These are phyloP conservation scores for Cladophialophora psammophila DNA, from an alignment of 2,329 filamentous ascomycete species.

Conservation along the genomic window DNA sequence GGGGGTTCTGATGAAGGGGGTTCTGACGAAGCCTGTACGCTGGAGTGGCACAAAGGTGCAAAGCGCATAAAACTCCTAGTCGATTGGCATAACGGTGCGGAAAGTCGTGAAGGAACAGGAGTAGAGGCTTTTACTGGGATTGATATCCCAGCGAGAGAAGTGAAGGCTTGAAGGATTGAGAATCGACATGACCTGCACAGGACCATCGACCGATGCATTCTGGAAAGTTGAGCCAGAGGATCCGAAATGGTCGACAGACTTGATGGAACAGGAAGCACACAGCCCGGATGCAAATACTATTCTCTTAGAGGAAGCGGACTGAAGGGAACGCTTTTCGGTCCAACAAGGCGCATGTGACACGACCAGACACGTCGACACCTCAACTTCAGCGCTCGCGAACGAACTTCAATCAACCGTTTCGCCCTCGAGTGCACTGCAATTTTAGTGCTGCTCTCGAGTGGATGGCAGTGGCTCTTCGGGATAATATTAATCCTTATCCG, in stretches of 20 bases:
- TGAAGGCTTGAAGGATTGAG: constrained; percentile 37
- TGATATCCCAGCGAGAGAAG: constrained; percentile 35
- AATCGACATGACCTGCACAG: constrained; percentile 35
- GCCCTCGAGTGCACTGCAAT: too few relatives aligned
- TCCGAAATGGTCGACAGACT: background rate
- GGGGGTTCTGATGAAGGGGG: constrained; percentile 5
- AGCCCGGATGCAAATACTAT: background rate
- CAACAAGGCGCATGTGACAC: background rate
- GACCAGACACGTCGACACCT: too few relatives aligned
- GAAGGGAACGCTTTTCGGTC: background rate
- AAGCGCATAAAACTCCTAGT: constrained; percentile 7
- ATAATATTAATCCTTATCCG: background rate
- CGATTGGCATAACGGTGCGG: background rate
- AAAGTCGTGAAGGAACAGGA: background rate
- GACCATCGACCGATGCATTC: constrained; percentile 30
- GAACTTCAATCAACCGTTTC: too few relatives aligned
- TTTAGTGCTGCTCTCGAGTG: too few relatives aligned
- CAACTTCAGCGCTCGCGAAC: too few relatives aligned
- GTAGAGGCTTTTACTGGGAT: constrained; percentile 8
- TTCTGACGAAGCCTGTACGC: background rate
- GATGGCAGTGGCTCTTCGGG: background rate
- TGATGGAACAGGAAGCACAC: background rate
- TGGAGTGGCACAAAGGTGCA: constrained; percentile 10
- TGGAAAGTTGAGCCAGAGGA: background rate
- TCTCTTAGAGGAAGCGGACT: background rate